These are phyloP conservation scores for Passiflora organensis DNA, from an alignment of 345 rosid genomes.

Conservation along the genomic window DNA sequence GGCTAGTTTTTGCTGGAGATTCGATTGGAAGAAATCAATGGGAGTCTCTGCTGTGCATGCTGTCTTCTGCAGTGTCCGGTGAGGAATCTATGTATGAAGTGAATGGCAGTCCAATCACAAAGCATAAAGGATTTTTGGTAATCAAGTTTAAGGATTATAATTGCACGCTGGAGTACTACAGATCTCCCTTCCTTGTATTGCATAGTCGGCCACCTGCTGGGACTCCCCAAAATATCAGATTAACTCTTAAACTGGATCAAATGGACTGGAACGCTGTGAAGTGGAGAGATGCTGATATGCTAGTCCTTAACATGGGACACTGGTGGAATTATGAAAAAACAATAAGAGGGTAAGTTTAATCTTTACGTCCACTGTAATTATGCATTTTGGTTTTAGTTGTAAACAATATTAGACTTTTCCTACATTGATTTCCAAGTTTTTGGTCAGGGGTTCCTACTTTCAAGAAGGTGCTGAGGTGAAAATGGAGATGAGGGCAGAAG, in stretches of 20 bases:
- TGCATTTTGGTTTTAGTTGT: neutral
- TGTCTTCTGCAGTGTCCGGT: slow-evolving; percentile 59
- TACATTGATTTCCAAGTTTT: neutral
- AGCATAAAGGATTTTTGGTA: slow-evolving; percentile 80
- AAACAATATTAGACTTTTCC: neutral
- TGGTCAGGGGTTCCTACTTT: slow-evolving; percentile 77
- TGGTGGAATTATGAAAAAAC: slow-evolving; percentile 99
- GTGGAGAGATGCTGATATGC: slow-evolving; percentile 77
- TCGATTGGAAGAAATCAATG: slow-evolving; percentile 96
- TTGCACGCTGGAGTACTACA: slow-evolving; percentile 82
- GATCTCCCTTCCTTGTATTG: slow-evolving; percentile 79
- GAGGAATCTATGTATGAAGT: slow-evolving; percentile 70
- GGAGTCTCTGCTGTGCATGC: slow-evolving; percentile 88
- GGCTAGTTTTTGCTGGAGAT: slow-evolving; percentile 86
- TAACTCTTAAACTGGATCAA: slow-evolving; percentile 70
- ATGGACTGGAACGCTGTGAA: slow-evolving; percentile 74
- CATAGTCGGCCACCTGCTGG: slow-evolving; percentile 79
- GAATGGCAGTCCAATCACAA: slow-evolving; percentile 77
- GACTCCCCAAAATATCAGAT: slow-evolving; percentile 41
- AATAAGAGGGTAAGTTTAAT: slow-evolving; percentile 54
- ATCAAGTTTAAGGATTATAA: slow-evolving; percentile 75
- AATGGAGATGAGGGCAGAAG: slow-evolving; percentile 49
- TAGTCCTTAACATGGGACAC: slow-evolving; percentile 85
- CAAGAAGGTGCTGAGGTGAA: slow-evolving; percentile 68
- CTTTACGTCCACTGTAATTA: neutral